These are phyloP conservation scores for Acephala macrosclerotiorum DNA, from an alignment of 2,329 filamentous ascomycete genomes.

Conservation along the genomic window DNA sequence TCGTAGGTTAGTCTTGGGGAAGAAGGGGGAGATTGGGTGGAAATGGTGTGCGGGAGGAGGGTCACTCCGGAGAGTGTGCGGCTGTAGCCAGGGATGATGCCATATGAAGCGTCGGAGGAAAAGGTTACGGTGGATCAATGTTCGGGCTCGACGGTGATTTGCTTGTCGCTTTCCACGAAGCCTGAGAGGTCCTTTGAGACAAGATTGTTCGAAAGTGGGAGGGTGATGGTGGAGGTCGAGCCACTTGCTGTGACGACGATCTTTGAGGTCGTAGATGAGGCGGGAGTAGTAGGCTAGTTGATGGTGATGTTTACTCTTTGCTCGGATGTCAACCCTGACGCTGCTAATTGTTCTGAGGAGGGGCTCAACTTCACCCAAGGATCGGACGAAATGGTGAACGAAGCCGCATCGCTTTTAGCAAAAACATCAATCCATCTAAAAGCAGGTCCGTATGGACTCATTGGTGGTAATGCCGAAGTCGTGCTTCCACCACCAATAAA, in stretches of 20 bases:
- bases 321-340: slow-evolving; percentile 25
- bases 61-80: slow-evolving; percentile 64
- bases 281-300: slow-evolving; percentile 20
- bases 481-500: slow-evolving; percentile 28
- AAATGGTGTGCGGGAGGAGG: slow-evolving; percentile 58
- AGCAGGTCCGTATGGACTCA: slow-evolving; percentile 21
- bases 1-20: slow-evolving; percentile 66
- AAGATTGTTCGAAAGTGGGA: slow-evolving; percentile 22
- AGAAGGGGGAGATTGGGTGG: slow-evolving; percentile 55
- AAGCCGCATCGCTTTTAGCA: slow-evolving; percentile 18
- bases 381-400: slow-evolving; percentile 25
- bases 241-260: slow-evolving; percentile 15
- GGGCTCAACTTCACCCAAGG: slow-evolving; percentile 21
- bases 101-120: slow-evolving; percentile 50
- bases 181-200: slow-evolving; percentile 16
- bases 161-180: slow-evolving; percentile 41
- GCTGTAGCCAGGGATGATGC: slow-evolving; percentile 60
- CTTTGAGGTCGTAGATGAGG: slow-evolving; percentile 21
- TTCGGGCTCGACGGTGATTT: slow-evolving; percentile 59
- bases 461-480: slow-evolving; percentile 17
- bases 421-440: slow-evolving; percentile 30
- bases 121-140: slow-evolving; percentile 54
- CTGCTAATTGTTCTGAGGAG: slow-evolving; percentile 19
- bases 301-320: slow-evolving; percentile 27
- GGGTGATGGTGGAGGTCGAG: slow-evolving; percentile 16